Conservation (phyloP, 164 flowering plant genomes). For the Houttuynia cordata region DNA sequence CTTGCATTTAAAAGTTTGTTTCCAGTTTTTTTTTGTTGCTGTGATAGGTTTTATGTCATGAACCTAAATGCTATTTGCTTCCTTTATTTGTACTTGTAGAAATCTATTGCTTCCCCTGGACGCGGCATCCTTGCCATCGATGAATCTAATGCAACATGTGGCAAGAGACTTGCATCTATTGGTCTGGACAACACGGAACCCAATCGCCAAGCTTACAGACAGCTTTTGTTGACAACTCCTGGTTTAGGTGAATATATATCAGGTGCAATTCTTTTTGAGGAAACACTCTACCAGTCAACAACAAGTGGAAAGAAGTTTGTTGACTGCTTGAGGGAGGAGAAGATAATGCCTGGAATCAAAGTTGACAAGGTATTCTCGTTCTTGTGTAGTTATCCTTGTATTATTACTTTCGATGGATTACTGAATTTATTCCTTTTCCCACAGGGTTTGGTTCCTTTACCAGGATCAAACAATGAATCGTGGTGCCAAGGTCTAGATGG, state of each 20-base stretch:
- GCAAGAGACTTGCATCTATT: constrained; percentile 67
- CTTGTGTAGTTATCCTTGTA: neutral
- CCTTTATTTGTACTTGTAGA: constrained; percentile 22
- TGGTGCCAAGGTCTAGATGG: constrained; percentile 97
- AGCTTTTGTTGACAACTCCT: constrained; percentile 70
- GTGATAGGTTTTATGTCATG: neutral
- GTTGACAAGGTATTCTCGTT: constrained; percentile 62
- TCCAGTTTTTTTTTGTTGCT: no score
- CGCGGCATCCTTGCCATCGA: constrained; percentile 85
- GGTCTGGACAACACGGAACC: constrained; percentile 76
- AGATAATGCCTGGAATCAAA: constrained; percentile 81
- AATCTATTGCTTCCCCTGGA: constrained; percentile 73
- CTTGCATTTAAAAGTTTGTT: no score
- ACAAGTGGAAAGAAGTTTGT: constrained; percentile 73
- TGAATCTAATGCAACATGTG: constrained; percentile 82
- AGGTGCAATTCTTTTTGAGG: constrained; percentile 86
- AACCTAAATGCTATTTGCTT: neutral
- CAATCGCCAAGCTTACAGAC: constrained; percentile 74
- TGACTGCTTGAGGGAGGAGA: constrained; percentile 54
- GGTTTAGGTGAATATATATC: constrained; percentile 78
- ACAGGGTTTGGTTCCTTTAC: constrained; percentile 81
- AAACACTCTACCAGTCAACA: constrained; percentile 85
- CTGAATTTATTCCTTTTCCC: neutral
- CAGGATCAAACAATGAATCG: constrained; percentile 83
- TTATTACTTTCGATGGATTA: neutral